Base-by-base conservation (phyloP, 345 rosid species). In the Angophora floribunda region DNA sequence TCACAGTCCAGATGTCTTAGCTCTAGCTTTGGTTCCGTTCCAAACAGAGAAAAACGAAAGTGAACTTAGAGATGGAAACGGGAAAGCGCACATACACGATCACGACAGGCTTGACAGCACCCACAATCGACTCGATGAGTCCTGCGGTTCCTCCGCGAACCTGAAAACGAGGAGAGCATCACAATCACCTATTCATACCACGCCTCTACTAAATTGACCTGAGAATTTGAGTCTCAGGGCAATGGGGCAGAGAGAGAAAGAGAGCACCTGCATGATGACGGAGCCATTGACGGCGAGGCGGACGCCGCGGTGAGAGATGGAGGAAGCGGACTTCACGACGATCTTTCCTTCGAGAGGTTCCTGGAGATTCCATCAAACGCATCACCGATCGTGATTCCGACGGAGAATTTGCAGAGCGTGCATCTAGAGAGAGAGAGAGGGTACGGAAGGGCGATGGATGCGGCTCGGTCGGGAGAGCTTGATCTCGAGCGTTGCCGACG, bases 91-190 rank as follows among this genome's bases (percentile, higher is more conserved):
- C 94, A 88, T 90, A 97, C 99, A 96, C 88, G 16, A 97, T 93
- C 15, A 86, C 63, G 87, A 96, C 95, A 30, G 99, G 99, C 90
- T 95, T 96, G 89, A 97, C 89, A 75, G 93, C 98, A 51, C 98
- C 98, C 88, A 95, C 96, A 21, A 96, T 89, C 7, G 99, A 93
- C 91, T 97, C 99, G 52, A 97, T 92, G 55, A 97, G 95, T 30
- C 99, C 99, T 5, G 98, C 98, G 44, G 99, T 93, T 87, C 98
- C 98, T 93, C 99, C 96, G 44, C 98, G 96, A 89, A 96, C 94
- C 99, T 97, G 84, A 85, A 45, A 85, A 87, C 45, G 52, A 32
- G 61, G 65, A 36, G 82, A 75, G 49, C 82, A 5, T 36, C 47
- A 44, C 75, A 9, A 75, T 75, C 82, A 70, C 47, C 14, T 13